Conservation (phyloP, 2,329 filamentous ascomycete genomes). For the Chrysoporthe deuterocubensis region DNA sequence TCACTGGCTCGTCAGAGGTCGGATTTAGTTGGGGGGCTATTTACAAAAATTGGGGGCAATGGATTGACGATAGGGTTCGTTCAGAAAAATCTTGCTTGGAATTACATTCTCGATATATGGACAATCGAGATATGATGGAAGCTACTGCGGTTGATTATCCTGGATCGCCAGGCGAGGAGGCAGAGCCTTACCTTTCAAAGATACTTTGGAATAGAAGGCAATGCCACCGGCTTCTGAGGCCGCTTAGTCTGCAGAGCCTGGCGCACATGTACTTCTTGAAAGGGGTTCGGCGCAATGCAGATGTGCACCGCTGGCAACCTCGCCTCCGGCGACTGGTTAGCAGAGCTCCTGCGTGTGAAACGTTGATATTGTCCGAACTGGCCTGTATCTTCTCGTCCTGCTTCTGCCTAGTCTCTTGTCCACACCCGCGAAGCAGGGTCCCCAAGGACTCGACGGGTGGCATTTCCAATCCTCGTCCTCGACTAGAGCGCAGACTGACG, state of each 20-base stretch:
- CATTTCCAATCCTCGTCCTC: too few species aligned
- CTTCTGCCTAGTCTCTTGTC: too few species aligned
- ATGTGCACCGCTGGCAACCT: background rate
- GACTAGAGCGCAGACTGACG: too few species aligned
- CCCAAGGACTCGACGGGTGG: too few species aligned
- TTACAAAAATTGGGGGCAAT: background rate
- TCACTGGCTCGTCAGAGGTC: background rate
- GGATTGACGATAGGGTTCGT: too few species aligned
- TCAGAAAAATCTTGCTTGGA: background rate
- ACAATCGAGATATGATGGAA: background rate
- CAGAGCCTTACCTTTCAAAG: background rate
- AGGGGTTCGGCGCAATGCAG: background rate
- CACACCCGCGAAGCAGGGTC: too few species aligned
- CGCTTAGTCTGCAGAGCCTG: background rate
- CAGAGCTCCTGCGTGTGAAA: background rate
- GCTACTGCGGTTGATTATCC: background rate
- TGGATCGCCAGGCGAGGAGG: background rate
- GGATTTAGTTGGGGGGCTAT: background rate
- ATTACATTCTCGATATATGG: background rate
- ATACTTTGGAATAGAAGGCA: background rate
- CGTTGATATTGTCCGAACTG: background rate
- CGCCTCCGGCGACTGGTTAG: background rate
- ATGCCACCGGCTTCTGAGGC: too few species aligned
- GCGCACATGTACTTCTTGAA: background rate
- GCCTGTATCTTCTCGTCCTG: background rate